Percentiles rank a stretch among this genome's conserved stretches.
These are phyloP conservation scores for Mycena vitilis DNA, from an alignment of 768 basidiomycete genomes.

Conservation along the genomic window DNA sequence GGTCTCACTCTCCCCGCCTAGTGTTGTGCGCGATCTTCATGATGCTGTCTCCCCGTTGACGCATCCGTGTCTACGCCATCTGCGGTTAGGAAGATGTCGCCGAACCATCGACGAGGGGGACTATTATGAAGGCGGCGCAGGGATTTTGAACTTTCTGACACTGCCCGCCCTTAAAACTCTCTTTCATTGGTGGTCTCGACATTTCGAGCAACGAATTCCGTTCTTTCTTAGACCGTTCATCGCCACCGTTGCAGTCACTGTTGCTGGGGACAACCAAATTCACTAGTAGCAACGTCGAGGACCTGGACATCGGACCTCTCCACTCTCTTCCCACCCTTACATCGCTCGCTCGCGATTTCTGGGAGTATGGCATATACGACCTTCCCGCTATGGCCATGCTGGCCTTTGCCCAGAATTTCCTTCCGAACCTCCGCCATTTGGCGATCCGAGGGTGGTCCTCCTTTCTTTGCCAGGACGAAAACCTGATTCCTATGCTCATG, in stretches of 20 bases:
- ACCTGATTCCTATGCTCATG: background rate
- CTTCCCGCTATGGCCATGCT: background rate
- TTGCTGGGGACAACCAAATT: background rate
- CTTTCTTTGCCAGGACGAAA: background rate
- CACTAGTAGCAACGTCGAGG: fast-evolving
- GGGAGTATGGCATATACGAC: too few species aligned
- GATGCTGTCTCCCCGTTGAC: background rate
- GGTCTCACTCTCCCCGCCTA: constrained; percentile 13
- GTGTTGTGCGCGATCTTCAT: background rate
- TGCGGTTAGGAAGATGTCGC: background rate
- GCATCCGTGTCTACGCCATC: constrained; percentile 1
- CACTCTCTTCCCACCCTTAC: background rate
- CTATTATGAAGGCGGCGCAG: background rate
- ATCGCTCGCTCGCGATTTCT: background rate
- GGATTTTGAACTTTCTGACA: background rate
- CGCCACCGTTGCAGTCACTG: constrained; percentile 7
- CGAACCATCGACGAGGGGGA: too few species aligned
- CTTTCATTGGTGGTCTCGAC: background rate
- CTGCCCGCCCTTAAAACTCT: constrained; percentile 16
- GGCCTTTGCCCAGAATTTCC: background rate
- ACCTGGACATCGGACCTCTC: background rate
- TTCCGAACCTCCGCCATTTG: background rate
- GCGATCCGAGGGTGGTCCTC: background rate
- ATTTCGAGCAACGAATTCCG: background rate
- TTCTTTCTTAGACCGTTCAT: constrained; percentile 11